phyloP scores from a whole-genome alignment of 192 early-diverging fungal species.

The Backusella psychrophila region DNA sequence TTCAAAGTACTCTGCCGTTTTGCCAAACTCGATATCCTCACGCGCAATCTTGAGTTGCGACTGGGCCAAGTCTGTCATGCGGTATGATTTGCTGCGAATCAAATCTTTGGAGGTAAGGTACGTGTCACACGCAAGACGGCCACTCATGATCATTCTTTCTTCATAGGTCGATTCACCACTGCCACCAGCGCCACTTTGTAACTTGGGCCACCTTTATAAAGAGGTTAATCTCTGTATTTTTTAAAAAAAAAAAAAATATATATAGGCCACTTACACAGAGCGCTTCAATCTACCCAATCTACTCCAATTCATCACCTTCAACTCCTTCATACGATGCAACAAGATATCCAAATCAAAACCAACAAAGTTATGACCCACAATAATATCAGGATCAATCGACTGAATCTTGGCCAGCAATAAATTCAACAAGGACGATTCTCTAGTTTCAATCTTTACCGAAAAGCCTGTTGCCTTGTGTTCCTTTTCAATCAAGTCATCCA shows the following conservation, averaged over 20 bases:
- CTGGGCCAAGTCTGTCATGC: conserved; percentile 72
- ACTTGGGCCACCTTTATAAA: conserved; percentile 70
- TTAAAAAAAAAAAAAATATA: no score
- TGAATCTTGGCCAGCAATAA: conserved; percentile 73
- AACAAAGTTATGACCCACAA: conserved; percentile 96
- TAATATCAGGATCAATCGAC: conserved; percentile 83
- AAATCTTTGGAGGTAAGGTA: conserved; percentile 86
- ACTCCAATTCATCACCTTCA: conserved; percentile 80
- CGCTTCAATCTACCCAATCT: conserved; percentile 83
- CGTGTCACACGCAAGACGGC: conserved; percentile 92
- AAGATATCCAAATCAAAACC: conserved; percentile 94
- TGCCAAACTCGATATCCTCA: conserved; percentile 81
- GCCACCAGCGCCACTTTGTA: conserved; percentile 80
- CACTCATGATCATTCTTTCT: conserved; percentile 71
- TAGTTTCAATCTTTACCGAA: conserved; percentile 57
- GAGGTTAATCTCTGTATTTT: not conserved
- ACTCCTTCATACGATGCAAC: conserved; percentile 88
- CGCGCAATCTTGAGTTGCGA: conserved; percentile 77
- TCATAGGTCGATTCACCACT: conserved; percentile 72
- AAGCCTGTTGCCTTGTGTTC: conserved; percentile 35
- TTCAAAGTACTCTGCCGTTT: conserved; percentile 70
- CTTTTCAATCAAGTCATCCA: conserved; percentile 53
- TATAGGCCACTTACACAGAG: conserved; percentile 45
- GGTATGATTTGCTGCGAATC: conserved; percentile 82
- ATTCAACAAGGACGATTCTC: conserved; percentile 80